Conservation (phyloP, 2,329 filamentous ascomycete genomes). For the Exophiala oligosperma region DNA sequence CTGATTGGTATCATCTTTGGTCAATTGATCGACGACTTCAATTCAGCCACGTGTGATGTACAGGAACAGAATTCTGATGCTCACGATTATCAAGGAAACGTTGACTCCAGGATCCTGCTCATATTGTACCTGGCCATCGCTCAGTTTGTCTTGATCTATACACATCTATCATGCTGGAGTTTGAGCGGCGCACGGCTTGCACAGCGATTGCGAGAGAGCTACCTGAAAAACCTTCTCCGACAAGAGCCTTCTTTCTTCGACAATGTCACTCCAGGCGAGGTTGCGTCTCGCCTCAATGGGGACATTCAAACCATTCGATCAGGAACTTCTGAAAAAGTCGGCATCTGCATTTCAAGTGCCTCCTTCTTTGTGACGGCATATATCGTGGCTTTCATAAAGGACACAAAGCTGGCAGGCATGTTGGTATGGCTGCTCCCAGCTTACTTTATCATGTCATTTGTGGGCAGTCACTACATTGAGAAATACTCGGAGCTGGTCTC, state of each 20-base stretch:
- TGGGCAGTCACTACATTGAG: conserved; percentile 46
- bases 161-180: conserved; percentile 64
- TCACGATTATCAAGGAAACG: conserved; percentile 37
- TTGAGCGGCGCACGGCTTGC: conserved; percentile 64
- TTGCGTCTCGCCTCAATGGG: conserved; percentile 47
- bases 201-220: conserved; percentile 59
- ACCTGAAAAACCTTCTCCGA: conserved; percentile 26
- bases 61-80: neutral
- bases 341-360: conserved; percentile 45
- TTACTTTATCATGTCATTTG: conserved; percentile 46
- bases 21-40: conserved; percentile 41
- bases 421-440: conserved; percentile 48
- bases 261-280: conserved; percentile 46
- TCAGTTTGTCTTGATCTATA: conserved; percentile 64
- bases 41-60: conserved; percentile 24
- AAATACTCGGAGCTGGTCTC: conserved; percentile 49
- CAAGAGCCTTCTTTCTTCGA: conserved; percentile 35
- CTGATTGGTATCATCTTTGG: conserved; percentile 42
- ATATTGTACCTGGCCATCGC: conserved; percentile 66
- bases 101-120: conserved; percentile 60
- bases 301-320: conserved; percentile 49
- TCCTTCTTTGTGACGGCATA: conserved; percentile 52
- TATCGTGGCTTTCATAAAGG: conserved; percentile 51
- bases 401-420: conserved; percentile 47
- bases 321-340: conserved; percentile 53